A percentile compares a stretch with the other conserved stretches of the same genome.
phyloP scores from a whole-genome alignment of 2,329 filamentous ascomycete species.

The Alternaria arbusti region DNA sequence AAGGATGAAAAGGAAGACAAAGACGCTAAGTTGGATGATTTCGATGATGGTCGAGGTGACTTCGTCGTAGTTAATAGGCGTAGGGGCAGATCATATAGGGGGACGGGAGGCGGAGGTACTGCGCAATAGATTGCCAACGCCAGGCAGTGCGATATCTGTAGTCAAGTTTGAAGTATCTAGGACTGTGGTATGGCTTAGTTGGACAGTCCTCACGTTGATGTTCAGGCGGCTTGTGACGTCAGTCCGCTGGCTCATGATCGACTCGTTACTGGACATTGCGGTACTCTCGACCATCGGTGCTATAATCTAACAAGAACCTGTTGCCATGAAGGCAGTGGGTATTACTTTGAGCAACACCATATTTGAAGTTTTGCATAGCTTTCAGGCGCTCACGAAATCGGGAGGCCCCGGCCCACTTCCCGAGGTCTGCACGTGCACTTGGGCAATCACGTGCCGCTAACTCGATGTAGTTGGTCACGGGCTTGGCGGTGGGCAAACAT shows the following conservation, averaged over 20 bases:
- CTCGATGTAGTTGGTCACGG: background rate
- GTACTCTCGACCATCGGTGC: background rate
- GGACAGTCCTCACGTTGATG: background rate
- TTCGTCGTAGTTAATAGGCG: background rate
- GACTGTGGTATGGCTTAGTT: background rate
- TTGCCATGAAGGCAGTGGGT: rapidly evolving
- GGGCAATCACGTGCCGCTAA: no score
- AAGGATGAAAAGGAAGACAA: background rate
- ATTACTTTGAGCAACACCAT: background rate
- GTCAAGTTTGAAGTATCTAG: background rate
- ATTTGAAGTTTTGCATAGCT: background rate
- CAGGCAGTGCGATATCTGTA: background rate
- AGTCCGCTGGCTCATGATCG: background rate
- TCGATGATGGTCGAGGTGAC: background rate
- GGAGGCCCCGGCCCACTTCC: no score
- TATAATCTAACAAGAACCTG: background rate
- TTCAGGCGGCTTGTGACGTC: background rate
- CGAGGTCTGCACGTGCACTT: no score
- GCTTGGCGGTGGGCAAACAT: background rate
- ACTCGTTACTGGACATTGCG: background rate
- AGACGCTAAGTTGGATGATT: background rate
- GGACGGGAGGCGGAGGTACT: background rate
- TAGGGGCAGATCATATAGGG: background rate
- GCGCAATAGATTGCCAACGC: background rate
- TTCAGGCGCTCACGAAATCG: background rate